Percentiles rank a stretch among this genome's conserved stretches.
Conservation (phyloP, 1,139 yeast species). For the Yamadazyma aaseri region DNA sequence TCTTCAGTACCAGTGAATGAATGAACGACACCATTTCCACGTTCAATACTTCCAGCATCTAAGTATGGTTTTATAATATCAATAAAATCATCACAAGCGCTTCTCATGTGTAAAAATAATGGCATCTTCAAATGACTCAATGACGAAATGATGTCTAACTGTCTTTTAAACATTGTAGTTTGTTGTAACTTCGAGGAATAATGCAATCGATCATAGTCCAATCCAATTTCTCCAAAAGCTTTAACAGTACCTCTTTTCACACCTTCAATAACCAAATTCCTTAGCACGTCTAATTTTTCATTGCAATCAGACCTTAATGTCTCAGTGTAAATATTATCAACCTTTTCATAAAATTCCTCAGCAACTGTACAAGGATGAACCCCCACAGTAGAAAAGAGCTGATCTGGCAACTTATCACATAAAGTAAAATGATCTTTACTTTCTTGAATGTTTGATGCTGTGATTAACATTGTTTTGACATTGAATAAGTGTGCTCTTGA, state of each 20-base stretch:
- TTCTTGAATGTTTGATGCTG: conserved; percentile 78
- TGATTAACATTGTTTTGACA: conserved; percentile 70
- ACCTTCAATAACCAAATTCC: conserved; percentile 50
- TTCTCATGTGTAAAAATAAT: conserved; percentile 84
- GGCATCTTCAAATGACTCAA: conserved; percentile 58
- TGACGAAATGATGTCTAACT: conserved; percentile 59
- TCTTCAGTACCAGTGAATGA: conserved; percentile 85
- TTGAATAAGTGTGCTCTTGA: conserved; percentile 63
- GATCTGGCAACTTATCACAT: conserved; percentile 27
- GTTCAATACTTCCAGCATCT: conserved; percentile 33
- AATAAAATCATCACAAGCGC: conserved; percentile 80
- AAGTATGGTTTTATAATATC: conserved; percentile 57
- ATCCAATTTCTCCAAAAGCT: conserved; percentile 91
- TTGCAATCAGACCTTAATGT: conserved; percentile 23
- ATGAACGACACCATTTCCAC: conserved; percentile 74
- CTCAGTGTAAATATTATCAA: conserved; percentile 22
- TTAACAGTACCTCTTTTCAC: conserved; percentile 49
- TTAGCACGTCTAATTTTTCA: conserved; percentile 47
- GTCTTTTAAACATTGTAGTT: conserved; percentile 61
- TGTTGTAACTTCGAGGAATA: conserved; percentile 72
- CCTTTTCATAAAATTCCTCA: conserved; percentile 44
- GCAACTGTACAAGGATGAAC: conserved; percentile 91
- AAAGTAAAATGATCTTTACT: conserved; percentile 45
- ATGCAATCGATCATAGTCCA: conserved; percentile 88
- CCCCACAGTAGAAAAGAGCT: conserved; percentile 74